phyloP scores from a whole-genome alignment of 495 filamentous ascomycete genomes.

The Xylaria palmicola region DNA sequence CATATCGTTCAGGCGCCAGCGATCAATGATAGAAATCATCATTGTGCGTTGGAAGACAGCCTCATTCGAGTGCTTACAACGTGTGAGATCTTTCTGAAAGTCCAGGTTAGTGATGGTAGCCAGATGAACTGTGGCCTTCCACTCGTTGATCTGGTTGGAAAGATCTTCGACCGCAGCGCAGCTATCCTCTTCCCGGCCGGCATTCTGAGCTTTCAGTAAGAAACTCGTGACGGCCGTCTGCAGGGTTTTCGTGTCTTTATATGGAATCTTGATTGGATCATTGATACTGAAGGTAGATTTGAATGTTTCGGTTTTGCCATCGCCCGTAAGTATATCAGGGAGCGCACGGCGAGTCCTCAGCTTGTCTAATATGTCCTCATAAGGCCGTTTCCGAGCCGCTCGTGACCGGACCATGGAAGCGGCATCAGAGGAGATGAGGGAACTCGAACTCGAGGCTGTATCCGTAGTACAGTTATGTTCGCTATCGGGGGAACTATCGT shows the following conservation, averaged over 20 bases:
- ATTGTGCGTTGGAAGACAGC: background rate
- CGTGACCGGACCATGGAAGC: too few species aligned
- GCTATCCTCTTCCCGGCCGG: background rate
- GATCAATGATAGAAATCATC: constrained; percentile 2
- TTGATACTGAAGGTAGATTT: background rate
- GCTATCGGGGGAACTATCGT: background rate
- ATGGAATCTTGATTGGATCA: background rate
- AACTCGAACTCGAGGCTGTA: too few species aligned
- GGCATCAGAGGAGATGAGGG: too few species aligned
- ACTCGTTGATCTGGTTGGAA: background rate
- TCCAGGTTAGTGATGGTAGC: background rate
- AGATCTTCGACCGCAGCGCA: background rate
- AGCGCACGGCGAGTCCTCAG: too few species aligned
- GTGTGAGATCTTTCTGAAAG: background rate
- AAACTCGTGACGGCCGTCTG: background rate
- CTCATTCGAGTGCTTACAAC: background rate
- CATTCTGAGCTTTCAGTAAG: background rate
- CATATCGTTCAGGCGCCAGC: background rate
- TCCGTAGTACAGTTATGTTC: background rate
- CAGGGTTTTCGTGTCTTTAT: background rate
- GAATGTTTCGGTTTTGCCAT: too few species aligned
- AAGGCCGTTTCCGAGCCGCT: too few species aligned
- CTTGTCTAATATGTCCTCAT: too few species aligned
- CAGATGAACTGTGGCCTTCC: background rate
- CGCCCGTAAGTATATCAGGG: background rate